Evolutionary conservation across 345 rosid species (phyloP).

Genomic region (Streptanthus diversifolius): DNA sequence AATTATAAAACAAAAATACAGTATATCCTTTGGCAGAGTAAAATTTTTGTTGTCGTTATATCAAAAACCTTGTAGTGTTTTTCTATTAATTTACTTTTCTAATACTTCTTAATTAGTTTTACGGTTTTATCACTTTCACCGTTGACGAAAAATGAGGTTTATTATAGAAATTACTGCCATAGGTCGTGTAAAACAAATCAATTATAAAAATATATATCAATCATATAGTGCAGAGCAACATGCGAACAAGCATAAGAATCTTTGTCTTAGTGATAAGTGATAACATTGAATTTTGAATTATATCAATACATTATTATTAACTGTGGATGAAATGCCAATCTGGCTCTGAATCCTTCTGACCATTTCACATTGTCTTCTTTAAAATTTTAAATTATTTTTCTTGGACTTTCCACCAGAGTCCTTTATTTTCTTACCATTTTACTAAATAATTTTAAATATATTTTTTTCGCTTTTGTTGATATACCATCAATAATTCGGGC

Average conservation of each 20-base stretch:
- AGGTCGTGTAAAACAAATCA: conserved; percentile 1
- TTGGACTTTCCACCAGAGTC: conserved; percentile 26
- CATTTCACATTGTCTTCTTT: conserved; percentile 24
- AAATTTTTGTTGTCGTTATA: conserved; percentile 23
- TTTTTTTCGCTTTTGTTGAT: background rate
- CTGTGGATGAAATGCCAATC: conserved; percentile 27
- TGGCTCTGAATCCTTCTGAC: conserved; percentile 30
- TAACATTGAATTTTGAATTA: conserved; percentile 10
- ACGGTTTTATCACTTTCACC: background rate
- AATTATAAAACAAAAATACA: background rate
- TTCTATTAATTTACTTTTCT: background rate
- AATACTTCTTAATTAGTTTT: conserved; percentile 1
- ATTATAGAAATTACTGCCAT: background rate
- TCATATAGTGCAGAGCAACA: conserved; percentile 15
- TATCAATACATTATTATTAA: background rate
- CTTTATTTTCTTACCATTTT: conserved; percentile 1
- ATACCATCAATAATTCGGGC: background rate
- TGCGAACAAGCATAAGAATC: conserved; percentile 35
- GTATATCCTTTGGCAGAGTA: conserved; percentile 22
- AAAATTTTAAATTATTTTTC: background rate
- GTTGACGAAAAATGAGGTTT: conserved; percentile 10
- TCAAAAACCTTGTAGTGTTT: background rate
- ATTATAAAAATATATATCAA: background rate
- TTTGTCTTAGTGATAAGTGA: conserved; percentile 33
- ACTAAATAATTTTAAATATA: background rate